phyloP scores from a whole-genome alignment of 768 basidiomycete genomes.

The Crassisporium funariophilum region DNA sequence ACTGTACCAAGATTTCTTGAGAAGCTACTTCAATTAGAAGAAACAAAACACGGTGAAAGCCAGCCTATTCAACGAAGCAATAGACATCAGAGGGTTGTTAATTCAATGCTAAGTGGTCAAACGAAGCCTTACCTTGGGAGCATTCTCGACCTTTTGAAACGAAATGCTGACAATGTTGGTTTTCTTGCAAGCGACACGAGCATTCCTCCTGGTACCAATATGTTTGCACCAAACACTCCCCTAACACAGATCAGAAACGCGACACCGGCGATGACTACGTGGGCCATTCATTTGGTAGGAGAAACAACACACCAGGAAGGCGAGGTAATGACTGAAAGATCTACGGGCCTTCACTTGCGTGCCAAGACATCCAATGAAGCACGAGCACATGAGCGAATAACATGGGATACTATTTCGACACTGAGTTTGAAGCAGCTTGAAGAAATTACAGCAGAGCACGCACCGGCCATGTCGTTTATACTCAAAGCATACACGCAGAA shows the following conservation, averaged over 20 bases:
- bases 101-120: slow-evolving; percentile 10
- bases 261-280: not conserved
- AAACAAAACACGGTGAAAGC: slow-evolving; percentile 21
- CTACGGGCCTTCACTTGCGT: no score
- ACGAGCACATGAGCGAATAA: not conserved
- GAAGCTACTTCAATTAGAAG: slow-evolving; percentile 15
- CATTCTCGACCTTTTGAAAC: slow-evolving; percentile 9
- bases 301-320: no score
- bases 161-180: slow-evolving; percentile 1
- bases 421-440: slow-evolving; percentile 3
- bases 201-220: not conserved
- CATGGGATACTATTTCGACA: slow-evolving; percentile 4
- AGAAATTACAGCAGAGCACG: not conserved
- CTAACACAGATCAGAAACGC: not conserved
- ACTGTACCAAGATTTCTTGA: no score
- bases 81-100: slow-evolving; percentile 22
- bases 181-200: not conserved
- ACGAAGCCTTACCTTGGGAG: slow-evolving; percentile 15
- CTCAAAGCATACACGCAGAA: not conserved
- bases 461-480: slow-evolving; percentile 3
- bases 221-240: not conserved
- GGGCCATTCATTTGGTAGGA: not conserved
- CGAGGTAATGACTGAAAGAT: no score
- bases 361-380: no score
- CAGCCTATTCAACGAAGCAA: slow-evolving; percentile 16